Evolutionary conservation across 352 stramenopile genomes (phyloP), one percentile per base, ranked within the genome.

Genomic region (Globisporangium parvum): DNA sequence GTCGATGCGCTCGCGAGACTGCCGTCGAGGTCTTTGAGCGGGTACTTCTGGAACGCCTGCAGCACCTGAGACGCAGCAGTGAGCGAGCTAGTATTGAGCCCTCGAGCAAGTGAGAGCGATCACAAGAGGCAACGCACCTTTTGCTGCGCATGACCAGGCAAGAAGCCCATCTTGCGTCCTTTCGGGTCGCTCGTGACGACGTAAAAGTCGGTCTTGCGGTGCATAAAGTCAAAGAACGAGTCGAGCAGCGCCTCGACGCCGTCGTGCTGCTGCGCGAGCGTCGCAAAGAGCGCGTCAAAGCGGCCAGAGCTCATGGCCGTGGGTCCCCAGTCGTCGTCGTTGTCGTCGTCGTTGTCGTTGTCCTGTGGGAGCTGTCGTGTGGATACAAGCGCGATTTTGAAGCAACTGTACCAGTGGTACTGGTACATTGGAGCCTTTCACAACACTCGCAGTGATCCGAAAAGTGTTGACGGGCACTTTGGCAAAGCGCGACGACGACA

Each of bases 181-280:
- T 15, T 59, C 2, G 80, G 80, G 55, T 91, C 71, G 28, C 59
- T 63, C 37, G 78, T 71, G 48, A 88, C 75, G 23, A 77, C 77
- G 74, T 98, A 99, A 68, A 99, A 99, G 77, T 99, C 96, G 17
- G 96, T 99, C 66, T 99, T 98, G 40, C 96, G 92, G 57, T 97
- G 81, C 53, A 99, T 67, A 57, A 99, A 98, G 39, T 91, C 95
- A 65, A 99, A 99, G 59, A 99, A 94, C 20, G 88, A 96, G 62
- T 99, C 91, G 55, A 99, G 77, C 40, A 99, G 72, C 21, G 90
- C 88, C 63, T 99, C 96, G 61, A 99, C 98, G 40, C 94, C 90
- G 35, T 84, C 71, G 26, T 95, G 79, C 66, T 98, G 91, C 69
- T 98, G 91, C 51, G 96, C 94, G 14, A 99, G 78, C 64, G 94